Evolutionary conservation across 768 basidiomycete species (phyloP), one percentile per base, ranked within the genome.

Genomic region (Mycena rebaudengoi): DNA sequence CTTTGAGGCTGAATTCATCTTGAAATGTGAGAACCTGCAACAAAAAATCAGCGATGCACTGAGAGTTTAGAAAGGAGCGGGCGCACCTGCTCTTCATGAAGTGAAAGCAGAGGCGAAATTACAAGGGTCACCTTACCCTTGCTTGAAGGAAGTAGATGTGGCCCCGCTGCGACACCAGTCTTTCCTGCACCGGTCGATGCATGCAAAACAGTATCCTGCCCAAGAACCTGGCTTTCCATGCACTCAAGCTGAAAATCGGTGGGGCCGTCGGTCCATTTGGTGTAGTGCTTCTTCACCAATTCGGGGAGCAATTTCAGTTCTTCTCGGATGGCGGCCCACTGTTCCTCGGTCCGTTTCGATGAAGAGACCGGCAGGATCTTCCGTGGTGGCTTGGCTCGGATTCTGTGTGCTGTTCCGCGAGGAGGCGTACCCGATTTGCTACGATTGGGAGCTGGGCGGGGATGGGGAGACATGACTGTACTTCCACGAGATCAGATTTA

Each of bases 121-220:
- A 62, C 12, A 0, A 62, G 21, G 0, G 61, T 55, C 6, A 62
- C 52, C 37, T 62, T 62, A 7, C 53, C 61, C 8, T 55, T 46
- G 21, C 61, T 62, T 2, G 61, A 62, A 0, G 61, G 61, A 6
- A 62, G 39, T 10, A 62, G 18, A 40, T 62, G 61, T 1, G 61
- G 61, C 5, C 61, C 61, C 3, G 61, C 61, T 23, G 61, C 61
- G 25, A 62, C 55, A 0, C 61, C 61, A 1, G 61, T 62, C 16
- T 62, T 62, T 13, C 61, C 61, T 1, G 61, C 33, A 8, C 61
- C 61, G 0, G 61, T 62, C 1, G 61, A 35, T 5, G 61, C 61
- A 28, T 49, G 61, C 14, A 62, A 18, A 3, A 62, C 0, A 1
- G 13, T 30, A 2, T 62, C 53, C 2, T 23, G 12, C 0, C 61